phyloP scores from a whole-genome alignment of 2,329 filamentous ascomycete species.

The Amauroascus niger region DNA sequence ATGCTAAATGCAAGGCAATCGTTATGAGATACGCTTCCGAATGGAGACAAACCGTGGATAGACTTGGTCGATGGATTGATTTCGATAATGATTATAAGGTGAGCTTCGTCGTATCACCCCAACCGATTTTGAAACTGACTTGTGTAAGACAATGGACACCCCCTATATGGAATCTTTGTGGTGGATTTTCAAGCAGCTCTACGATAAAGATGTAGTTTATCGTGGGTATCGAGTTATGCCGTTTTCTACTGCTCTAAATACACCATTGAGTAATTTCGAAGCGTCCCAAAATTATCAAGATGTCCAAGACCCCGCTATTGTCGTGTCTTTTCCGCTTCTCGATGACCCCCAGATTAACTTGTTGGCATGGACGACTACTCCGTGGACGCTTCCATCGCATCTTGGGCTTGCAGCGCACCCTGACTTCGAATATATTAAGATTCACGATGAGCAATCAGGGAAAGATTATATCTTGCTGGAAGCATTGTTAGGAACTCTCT shows the following conservation, averaged over 20 bases:
- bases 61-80: slow-evolving; percentile 90
- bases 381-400: slow-evolving; percentile 77
- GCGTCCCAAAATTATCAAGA: slow-evolving; percentile 92
- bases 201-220: slow-evolving; percentile 82
- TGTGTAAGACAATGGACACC: slow-evolving; percentile 71
- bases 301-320: slow-evolving; percentile 79
- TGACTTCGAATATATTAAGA: slow-evolving; percentile 78
- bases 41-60: slow-evolving; percentile 80
- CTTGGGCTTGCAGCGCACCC: slow-evolving; percentile 68
- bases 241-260: slow-evolving; percentile 83
- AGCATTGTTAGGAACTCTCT: slow-evolving; percentile 67
- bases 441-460: slow-evolving; percentile 68
- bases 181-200: slow-evolving; percentile 94
- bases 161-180: slow-evolving; percentile 91
- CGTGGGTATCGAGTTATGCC: slow-evolving; percentile 89
- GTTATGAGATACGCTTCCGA: slow-evolving; percentile 84
- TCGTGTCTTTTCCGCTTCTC: slow-evolving; percentile 76
- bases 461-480: slow-evolving; percentile 82
- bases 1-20: slow-evolving; percentile 80
- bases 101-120: slow-evolving; percentile 11
- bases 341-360: slow-evolving; percentile 65
- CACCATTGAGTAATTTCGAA: slow-evolving; percentile 86
- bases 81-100: slow-evolving; percentile 97
- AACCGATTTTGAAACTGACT: slow-evolving; percentile 8
- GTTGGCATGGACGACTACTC: slow-evolving; percentile 83